phyloP scores from a whole-genome alignment of 331 rosid species.

The Malus hybrid region DNA sequence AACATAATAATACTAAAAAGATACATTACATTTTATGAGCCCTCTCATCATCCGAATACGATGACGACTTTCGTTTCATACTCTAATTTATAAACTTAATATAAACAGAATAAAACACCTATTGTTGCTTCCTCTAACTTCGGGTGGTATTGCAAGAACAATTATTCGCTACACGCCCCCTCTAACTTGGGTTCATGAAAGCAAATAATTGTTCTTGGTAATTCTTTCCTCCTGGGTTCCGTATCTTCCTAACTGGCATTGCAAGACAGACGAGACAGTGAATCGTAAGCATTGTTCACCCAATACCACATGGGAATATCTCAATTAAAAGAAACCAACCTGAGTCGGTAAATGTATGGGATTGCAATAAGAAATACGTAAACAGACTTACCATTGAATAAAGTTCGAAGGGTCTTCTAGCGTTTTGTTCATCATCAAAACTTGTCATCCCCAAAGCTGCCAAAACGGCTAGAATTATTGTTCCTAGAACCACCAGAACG shows the following conservation, averaged over 20 bases:
- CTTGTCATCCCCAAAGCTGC: slow-evolving; percentile 21
- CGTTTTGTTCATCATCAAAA: slow-evolving; percentile 4
- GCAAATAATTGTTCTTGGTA: background rate
- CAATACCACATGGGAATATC: background rate
- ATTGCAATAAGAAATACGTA: background rate
- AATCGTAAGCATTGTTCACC: background rate
- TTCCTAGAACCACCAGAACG: slow-evolving; percentile 49
- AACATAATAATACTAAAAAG: background rate
- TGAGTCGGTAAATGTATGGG: background rate
- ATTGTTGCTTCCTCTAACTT: too few relatives aligned
- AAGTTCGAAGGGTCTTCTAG: background rate
- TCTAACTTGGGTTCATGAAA: background rate
- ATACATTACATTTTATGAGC: background rate
- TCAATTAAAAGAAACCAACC: background rate
- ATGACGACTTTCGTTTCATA: background rate
- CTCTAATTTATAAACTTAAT: background rate
- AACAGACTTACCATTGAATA: slow-evolving; percentile 6
- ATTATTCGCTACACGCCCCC: background rate
- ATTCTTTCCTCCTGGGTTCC: background rate
- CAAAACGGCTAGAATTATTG: slow-evolving; percentile 18
- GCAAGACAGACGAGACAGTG: background rate
- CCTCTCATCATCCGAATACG: background rate
- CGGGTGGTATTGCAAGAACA: background rate
- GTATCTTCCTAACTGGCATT: background rate
- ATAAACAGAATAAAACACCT: slow-evolving; percentile 3